A percentile compares a stretch with the other conserved stretches of the same genome.
Conservation (phyloP, 495 filamentous ascomycete species). For the Daldinia loculata region DNA sequence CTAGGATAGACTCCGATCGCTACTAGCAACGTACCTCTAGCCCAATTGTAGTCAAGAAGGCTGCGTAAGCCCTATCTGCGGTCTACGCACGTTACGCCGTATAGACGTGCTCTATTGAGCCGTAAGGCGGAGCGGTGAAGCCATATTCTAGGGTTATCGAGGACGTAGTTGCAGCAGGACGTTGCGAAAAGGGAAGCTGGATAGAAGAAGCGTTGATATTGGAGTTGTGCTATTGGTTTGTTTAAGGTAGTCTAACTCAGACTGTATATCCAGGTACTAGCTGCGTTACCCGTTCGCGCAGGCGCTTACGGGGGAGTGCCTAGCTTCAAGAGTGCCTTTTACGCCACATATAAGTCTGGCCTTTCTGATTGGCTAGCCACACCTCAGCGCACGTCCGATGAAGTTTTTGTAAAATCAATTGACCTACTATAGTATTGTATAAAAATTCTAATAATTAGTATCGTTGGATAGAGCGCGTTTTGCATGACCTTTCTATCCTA, state of each 20-base stretch:
- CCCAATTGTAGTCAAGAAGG: conserved; percentile 22
- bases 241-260: background rate
- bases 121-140: conserved; percentile 24
- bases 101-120: conserved; percentile 17
- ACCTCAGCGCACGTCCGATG: no score
- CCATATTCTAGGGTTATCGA: conserved; percentile 11
- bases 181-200: conserved; percentile 36
- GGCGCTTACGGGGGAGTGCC: no score
- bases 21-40: background rate
- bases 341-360: no score
- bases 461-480: no score
- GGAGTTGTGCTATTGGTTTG: conserved; percentile 17
- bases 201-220: conserved; percentile 13
- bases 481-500: no score
- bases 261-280: conserved; percentile 7
- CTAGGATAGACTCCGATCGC: conserved; percentile 20
- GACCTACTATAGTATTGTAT: no score
- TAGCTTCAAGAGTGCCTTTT: no score
- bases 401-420: no score
- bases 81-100: conserved; percentile 5
- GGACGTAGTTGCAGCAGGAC: conserved; percentile 2
- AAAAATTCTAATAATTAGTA: no score
- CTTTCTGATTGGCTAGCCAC: no score
- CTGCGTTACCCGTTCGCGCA: no score
- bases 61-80: conserved; percentile 40